Evolutionary conservation across 805 yeast species (phyloP), one percentile per base, ranked within the genome.

Genomic region (Debaryomyces maramus): DNA sequence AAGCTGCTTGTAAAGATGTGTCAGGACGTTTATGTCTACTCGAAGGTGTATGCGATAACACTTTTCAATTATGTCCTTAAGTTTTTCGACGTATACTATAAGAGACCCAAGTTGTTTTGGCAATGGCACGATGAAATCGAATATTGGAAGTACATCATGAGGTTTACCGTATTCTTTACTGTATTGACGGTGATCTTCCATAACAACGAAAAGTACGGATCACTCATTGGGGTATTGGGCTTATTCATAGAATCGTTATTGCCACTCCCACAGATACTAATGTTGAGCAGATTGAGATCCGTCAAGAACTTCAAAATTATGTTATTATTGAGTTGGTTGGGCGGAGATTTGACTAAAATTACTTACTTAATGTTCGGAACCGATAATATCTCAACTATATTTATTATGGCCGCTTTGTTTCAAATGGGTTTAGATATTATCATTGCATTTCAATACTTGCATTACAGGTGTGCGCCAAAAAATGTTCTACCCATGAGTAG

Each of bases 261-360:
- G 49, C 88, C 96, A 14, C 66, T 87, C 45, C 91, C 93, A 11
- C 88, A 87, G 65, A 80, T 86, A 34, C 65, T 87, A n/a, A 63
- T 86, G 45, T 70, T 86, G 34, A 75, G 79, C 54, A 73, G 88
- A 41, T 51, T 83, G 19, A 79, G 80, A 50, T 77, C 88, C 0
- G 80, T 85, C 6, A 83, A 83, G 47, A 91, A 93, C 44, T 89
- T 89, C 65, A 83, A 88, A 52, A 69, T 81, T 36, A 78, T 91
- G 19, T 65, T 89, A 23, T 58, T 89, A 26, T 63, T 88, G 14
- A 83, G 90, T 53, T 89, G 97, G 97, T 67, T 89, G 4, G 83
- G 91, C 44, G 97, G 97, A 41, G 97, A 89, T 63, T 67, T 83
- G 29, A 75, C 88, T 27, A 90, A 90, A 58, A 77, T 88, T 17